Percentiles rank a stretch among this genome's conserved stretches.
Conservation (phyloP, 805 yeast species). For the Yarrowia keelungensis region DNA sequence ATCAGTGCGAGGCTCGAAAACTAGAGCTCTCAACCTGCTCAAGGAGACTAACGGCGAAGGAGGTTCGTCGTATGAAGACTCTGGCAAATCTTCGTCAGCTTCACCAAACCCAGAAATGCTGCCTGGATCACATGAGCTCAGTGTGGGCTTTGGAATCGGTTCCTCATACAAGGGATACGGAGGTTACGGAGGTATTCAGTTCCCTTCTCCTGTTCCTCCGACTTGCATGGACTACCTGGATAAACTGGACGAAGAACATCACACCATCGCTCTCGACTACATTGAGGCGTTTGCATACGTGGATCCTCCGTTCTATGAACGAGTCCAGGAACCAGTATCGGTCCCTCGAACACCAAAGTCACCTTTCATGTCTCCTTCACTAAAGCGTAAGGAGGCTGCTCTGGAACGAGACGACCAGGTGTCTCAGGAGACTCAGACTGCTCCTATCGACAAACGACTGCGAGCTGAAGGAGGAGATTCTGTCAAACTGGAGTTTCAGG, state of each 20-base stretch:
- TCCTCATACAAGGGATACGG: conserved; percentile 34
- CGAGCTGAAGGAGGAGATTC: neutral
- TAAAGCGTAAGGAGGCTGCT: conserved; percentile 20
- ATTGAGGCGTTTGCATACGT: conserved; percentile 26
- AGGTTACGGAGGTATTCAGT: conserved; percentile 37
- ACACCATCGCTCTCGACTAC: conserved; percentile 25
- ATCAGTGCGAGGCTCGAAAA: conserved; percentile 33
- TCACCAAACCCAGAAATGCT: conserved; percentile 23
- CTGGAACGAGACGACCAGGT: conserved; percentile 5
- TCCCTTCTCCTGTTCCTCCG: conserved; percentile 31
- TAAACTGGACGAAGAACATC: conserved; percentile 22
- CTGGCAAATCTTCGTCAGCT: conserved; percentile 16
- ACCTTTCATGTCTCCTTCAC: conserved; percentile 17
- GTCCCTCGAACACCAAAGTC: conserved; percentile 29
- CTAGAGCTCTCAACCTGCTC: conserved; percentile 30
- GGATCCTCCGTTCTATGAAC: conserved; percentile 21
- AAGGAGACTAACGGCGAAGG: conserved; percentile 36
- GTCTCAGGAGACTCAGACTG: conserved; percentile 20
- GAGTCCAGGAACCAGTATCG: conserved; percentile 16
- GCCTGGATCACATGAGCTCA: conserved; percentile 4
- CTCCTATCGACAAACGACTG: conserved; percentile 17
- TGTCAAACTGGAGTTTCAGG: conserved; percentile 3
- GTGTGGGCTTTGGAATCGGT: conserved; percentile 24
- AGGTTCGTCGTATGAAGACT: conserved; percentile 32
- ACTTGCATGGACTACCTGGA: conserved; percentile 29